These are phyloP conservation scores for Talaromyces stipitatus DNA, from an alignment of 495 filamentous ascomycete genomes.

Conservation along the genomic window DNA sequence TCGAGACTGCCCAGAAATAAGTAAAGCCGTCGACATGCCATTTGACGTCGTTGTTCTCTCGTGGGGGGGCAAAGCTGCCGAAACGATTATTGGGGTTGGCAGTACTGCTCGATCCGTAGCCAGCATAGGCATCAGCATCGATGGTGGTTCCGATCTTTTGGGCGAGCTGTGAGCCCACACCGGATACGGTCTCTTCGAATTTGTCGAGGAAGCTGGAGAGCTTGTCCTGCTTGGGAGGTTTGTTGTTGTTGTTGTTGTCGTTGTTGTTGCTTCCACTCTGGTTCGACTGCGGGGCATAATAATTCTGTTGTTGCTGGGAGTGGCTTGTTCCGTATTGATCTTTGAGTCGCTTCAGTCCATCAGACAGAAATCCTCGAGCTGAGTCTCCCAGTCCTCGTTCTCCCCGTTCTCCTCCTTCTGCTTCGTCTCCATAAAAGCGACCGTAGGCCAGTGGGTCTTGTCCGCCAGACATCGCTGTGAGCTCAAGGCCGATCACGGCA, in stretches of 20 bases:
- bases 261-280: background rate
- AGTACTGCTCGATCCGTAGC: conserved; percentile 35
- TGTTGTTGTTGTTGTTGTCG: conserved; percentile 5
- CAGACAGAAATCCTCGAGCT: conserved; percentile 45
- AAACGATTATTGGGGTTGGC: conserved; percentile 56
- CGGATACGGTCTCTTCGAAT: conserved; percentile 46
- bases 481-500: too few species aligned
- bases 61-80: conserved; percentile 70
- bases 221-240: conserved; percentile 27
- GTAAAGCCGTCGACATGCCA: conserved; percentile 92
- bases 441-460: conserved; percentile 52
- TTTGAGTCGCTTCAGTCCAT: conserved; percentile 43
- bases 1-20: conserved; percentile 86
- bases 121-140: conserved; percentile 42
- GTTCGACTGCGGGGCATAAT: background rate
- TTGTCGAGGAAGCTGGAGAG: conserved; percentile 48
- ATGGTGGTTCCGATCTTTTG: conserved; percentile 39
- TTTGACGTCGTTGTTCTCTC: conserved; percentile 62
- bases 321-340: conserved; percentile 31
- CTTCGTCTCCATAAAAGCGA: conserved; percentile 31
- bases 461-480: conserved; percentile 30
- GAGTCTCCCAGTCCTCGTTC: conserved; percentile 18
- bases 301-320: background rate
- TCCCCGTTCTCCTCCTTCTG: too few species aligned
- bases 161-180: conserved; percentile 42